Conservation (phyloP, 768 basidiomycete genomes). For the Cantharellus anzutake region DNA sequence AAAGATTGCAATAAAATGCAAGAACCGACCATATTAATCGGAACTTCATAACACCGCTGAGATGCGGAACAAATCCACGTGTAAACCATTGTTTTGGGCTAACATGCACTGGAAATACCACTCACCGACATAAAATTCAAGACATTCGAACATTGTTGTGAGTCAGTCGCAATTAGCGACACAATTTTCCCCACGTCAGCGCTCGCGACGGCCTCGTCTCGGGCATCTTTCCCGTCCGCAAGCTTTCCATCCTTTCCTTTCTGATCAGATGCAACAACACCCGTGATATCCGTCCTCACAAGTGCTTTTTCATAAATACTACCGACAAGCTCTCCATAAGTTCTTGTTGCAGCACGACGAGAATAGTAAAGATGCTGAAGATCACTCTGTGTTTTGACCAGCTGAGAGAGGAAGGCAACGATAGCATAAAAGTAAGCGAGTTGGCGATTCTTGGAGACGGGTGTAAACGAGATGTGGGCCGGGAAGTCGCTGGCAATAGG, state of each 20-base stretch:
- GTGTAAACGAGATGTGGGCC: background rate
- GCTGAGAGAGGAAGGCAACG: slow-evolving; percentile 8
- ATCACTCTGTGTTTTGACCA: slow-evolving; percentile 5
- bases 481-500: background rate
- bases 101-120: no score
- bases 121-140: background rate
- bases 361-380: slow-evolving; percentile 11
- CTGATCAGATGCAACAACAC: slow-evolving; percentile 1
- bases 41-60: slow-evolving; percentile 10
- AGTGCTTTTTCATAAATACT: slow-evolving; percentile 10
- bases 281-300: slow-evolving; percentile 4
- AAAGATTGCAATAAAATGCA: slow-evolving; percentile 8
- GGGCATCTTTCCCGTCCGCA: background rate
- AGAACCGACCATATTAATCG: slow-evolving; percentile 8
- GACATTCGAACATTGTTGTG: slow-evolving; percentile 1
- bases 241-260: background rate
- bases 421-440: slow-evolving; percentile 10
- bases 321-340: background rate
- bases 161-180: slow-evolving; percentile 9
- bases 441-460: slow-evolving; percentile 20
- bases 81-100: no score
- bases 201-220: background rate
- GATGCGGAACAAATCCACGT: no score
- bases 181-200: slow-evolving; percentile 11
- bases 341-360: slow-evolving; percentile 8